phyloP scores from a whole-genome alignment of 805 yeast genomes.

The Saturnispora diversa region DNA sequence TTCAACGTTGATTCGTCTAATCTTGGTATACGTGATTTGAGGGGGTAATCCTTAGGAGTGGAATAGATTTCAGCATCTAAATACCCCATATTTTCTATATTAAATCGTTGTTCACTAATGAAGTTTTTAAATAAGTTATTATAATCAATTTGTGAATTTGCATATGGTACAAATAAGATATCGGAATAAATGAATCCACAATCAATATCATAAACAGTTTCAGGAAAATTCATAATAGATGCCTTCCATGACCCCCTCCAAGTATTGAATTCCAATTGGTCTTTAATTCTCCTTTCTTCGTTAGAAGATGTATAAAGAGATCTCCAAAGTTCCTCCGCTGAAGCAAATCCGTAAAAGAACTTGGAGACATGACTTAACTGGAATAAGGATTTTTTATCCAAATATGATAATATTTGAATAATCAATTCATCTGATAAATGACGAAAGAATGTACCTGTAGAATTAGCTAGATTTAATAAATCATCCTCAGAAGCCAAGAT shows the following conservation, averaged over 20 bases:
- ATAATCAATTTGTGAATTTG: constrained; percentile 67
- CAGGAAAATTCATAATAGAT: constrained; percentile 38
- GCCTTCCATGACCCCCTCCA: constrained; percentile 85
- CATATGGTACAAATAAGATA: constrained; percentile 72
- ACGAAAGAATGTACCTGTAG: constrained; percentile 46
- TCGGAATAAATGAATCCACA: constrained; percentile 59
- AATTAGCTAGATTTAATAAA: constrained; percentile 21
- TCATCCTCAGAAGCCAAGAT: constrained; percentile 19
- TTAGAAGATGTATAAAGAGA: constrained; percentile 36
- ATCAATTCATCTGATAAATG: constrained; percentile 57
- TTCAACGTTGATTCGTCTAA: constrained; percentile 39
- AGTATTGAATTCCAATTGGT: constrained; percentile 15
- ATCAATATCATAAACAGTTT: constrained; percentile 30
- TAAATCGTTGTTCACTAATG: constrained; percentile 37
- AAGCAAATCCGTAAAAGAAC: constrained; percentile 60
- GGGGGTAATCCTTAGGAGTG: constrained; percentile 14
- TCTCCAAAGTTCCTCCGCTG: constrained; percentile 81
- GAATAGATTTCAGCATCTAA: constrained; percentile 8
- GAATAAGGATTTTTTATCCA: constrained; percentile 43
- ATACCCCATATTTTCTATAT: constrained; percentile 12
- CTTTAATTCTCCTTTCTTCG: constrained; percentile 1
- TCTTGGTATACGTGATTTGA: constrained; percentile 41
- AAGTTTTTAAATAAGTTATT: constrained; percentile 38
- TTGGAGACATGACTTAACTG: constrained; percentile 53
- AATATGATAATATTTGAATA: constrained; percentile 40